Conservation (phyloP, 352 stramenopile genomes). For the Elongisporangium senticosum region DNA sequence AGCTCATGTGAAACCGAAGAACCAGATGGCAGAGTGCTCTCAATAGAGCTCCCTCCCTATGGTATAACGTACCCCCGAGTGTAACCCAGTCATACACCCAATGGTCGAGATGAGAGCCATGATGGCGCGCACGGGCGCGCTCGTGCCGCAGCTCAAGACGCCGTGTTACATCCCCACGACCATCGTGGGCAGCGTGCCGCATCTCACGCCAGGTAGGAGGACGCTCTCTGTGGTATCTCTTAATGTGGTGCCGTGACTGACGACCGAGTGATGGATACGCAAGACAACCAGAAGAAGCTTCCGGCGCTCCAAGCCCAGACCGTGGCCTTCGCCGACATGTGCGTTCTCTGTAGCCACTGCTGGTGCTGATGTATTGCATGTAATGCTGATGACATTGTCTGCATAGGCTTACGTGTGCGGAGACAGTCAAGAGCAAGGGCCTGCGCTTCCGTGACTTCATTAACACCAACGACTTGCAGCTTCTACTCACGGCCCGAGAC, state of each 20-base stretch:
- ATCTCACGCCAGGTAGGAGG: constrained; percentile 61
- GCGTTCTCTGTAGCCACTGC: constrained; percentile 3
- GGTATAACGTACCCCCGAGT: neutral
- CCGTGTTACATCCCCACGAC: constrained; percentile 71
- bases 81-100: neutral
- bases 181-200: constrained; percentile 58
- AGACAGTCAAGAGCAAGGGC: constrained; percentile 31
- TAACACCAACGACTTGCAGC: constrained; percentile 30
- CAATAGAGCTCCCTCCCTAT: neutral
- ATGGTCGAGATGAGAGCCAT: constrained; percentile 19
- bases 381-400: neutral
- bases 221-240: neutral
- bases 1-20: neutral
- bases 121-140: constrained; percentile 11
- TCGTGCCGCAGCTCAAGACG: constrained; percentile 38
- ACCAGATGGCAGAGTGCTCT: neutral
- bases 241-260: neutral
- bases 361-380: neutral
- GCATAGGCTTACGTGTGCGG: neutral
- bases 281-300: constrained; percentile 65
- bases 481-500: constrained; percentile 67
- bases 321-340: constrained; percentile 75
- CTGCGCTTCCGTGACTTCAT: constrained; percentile 44
- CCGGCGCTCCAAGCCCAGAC: constrained; percentile 50
- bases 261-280: neutral